Evolutionary conservation across 2,329 filamentous ascomycete species (phyloP).

Genomic region (Dothistroma septosporum): DNA sequence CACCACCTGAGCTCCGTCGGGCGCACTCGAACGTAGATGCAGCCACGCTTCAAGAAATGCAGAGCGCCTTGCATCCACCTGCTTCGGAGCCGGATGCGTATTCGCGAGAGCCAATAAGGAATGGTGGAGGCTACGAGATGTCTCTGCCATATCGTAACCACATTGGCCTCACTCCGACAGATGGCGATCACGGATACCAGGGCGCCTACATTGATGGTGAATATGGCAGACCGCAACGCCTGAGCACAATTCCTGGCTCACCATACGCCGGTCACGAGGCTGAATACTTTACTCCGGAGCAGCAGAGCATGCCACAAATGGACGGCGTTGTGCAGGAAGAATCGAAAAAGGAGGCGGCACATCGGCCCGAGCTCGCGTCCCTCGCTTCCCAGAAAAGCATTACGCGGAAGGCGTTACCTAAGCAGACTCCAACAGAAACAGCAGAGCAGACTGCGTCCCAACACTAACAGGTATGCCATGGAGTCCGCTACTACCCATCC

Average conservation of each 20-base stretch:
- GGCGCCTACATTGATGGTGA: constrained; percentile 10
- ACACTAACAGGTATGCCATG: constrained; percentile 19
- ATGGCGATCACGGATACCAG: constrained; percentile 27
- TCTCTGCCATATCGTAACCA: constrained; percentile 24
- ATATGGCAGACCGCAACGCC: constrained; percentile 30
- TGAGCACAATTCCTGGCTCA: constrained; percentile 47
- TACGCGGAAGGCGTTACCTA: constrained; percentile 29
- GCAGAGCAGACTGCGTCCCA: not conserved
- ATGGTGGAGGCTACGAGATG: constrained; percentile 2
- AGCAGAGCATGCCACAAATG: constrained; percentile 15
- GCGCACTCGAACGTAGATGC: constrained; percentile 81
- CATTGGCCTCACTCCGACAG: constrained; percentile 35
- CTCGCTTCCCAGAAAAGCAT: constrained; percentile 29
- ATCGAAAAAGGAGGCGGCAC: constrained; percentile 9
- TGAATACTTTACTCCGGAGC: constrained; percentile 25
- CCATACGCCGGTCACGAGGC: constrained; percentile 39
- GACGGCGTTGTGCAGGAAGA: constrained; percentile 13
- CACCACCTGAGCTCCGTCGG: constrained; percentile 71
- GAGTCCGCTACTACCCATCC: constrained; percentile 11
- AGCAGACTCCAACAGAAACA: not conserved
- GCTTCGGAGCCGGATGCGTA: constrained; percentile 17
- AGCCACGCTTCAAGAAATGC: constrained; percentile 75
- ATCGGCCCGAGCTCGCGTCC: constrained; percentile 26
- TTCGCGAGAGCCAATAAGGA: not conserved
- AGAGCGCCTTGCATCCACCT: constrained; percentile 54